A percentile compares a stretch with the other conserved stretches of the same genome.
Evolutionary conservation across 495 filamentous ascomycete species (phyloP).

Genomic region (Xylaria palmicola): DNA sequence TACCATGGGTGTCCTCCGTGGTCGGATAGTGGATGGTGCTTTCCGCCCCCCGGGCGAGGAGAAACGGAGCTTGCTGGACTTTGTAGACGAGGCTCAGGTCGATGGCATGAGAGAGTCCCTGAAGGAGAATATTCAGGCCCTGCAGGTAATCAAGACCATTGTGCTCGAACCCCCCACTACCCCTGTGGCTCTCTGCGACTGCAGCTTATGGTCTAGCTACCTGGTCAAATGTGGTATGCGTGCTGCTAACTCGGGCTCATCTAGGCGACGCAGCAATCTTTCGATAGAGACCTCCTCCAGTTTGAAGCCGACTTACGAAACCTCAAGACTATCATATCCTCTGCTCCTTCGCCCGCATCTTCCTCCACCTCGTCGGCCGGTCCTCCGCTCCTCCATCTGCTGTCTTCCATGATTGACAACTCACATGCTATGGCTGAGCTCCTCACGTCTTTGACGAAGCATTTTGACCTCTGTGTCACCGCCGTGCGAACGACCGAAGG

Average conservation of each 20-base stretch:
- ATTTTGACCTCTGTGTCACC: slow-evolving; percentile 92
- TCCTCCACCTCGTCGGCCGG: slow-evolving; percentile 39
- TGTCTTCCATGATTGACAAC: slow-evolving; percentile 71
- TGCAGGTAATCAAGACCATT: slow-evolving; percentile 37
- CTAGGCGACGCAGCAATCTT: slow-evolving; percentile 58
- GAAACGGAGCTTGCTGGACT: slow-evolving; percentile 76
- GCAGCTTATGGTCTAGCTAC: too few relatives aligned
- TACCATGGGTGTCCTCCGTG: slow-evolving; percentile 68
- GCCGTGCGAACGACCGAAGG: slow-evolving; percentile 93
- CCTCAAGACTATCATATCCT: slow-evolving; percentile 41
- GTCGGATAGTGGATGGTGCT: slow-evolving; percentile 69
- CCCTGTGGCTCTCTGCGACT: not conserved
- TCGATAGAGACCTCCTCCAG: slow-evolving; percentile 60
- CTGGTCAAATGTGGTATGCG: not conserved
- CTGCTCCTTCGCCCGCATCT: slow-evolving; percentile 31
- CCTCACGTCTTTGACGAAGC: slow-evolving; percentile 78
- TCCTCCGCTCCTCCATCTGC: slow-evolving; percentile 62
- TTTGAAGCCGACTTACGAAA: slow-evolving; percentile 59
- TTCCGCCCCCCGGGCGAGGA: slow-evolving; percentile 70
- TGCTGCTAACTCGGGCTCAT: not conserved
- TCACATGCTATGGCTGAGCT: slow-evolving; percentile 81
- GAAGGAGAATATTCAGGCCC: slow-evolving; percentile 61
- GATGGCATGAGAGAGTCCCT: slow-evolving; percentile 64
- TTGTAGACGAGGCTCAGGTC: slow-evolving; percentile 80
- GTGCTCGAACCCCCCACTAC: not conserved